phyloP scores from a whole-genome alignment of 768 basidiomycete genomes.

The Lactifluus volemus region DNA sequence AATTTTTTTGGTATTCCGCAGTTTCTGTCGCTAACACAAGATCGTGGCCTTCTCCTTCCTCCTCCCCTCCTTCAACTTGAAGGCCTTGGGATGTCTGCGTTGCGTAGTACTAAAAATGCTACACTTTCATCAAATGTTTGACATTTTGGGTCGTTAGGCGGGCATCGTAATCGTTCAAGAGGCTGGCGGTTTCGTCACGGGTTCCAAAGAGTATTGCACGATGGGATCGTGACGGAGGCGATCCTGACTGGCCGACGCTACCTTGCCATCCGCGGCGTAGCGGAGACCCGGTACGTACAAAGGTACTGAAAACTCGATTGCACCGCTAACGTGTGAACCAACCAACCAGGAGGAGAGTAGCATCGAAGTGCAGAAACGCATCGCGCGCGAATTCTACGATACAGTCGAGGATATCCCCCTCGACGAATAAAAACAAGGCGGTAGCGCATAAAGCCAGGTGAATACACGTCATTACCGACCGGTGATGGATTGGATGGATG shows the following conservation, averaged over 20 bases:
- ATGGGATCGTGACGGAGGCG: constrained; percentile 52
- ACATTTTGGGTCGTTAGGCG: constrained; percentile 35
- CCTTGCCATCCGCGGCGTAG: constrained; percentile 64
- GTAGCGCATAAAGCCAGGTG: not conserved
- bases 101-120: constrained; percentile 24
- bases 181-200: constrained; percentile 75
- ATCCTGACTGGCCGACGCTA: constrained; percentile 75
- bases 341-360: constrained; percentile 46
- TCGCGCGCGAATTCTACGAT: constrained; percentile 83
- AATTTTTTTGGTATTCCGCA: too few relatives aligned
- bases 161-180: constrained; percentile 88
- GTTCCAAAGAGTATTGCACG: constrained; percentile 41
- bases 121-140: too few relatives aligned
- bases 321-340: not conserved
- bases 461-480: constrained; percentile 9
- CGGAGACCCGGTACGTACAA: constrained; percentile 40
- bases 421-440: constrained; percentile 19
- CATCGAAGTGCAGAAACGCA: constrained; percentile 62
- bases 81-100: constrained; percentile 83
- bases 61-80: too few relatives aligned
- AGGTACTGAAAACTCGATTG: not conserved
- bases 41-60: too few relatives aligned
- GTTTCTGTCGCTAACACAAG: too few relatives aligned
- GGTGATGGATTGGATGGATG: not conserved
- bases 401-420: constrained; percentile 54